phyloP scores from a whole-genome alignment of 2,329 filamentous ascomycete genomes.

The Coleophoma crateriformis region DNA sequence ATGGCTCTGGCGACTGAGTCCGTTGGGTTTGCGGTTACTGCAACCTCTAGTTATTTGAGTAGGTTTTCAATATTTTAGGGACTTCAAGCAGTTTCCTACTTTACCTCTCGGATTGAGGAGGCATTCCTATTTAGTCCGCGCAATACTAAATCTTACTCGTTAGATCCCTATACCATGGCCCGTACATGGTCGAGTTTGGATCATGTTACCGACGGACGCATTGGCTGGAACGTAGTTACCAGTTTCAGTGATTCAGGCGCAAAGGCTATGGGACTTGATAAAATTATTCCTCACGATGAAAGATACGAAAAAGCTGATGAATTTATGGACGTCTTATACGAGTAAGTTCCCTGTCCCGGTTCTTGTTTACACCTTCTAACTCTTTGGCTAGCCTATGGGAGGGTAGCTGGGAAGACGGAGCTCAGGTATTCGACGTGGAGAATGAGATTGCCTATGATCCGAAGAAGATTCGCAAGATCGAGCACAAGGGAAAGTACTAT shows the following conservation, averaged over 20 bases:
- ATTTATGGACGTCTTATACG: conserved; percentile 35
- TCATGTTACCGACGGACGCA: conserved; percentile 54
- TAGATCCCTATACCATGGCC: conserved; percentile 57
- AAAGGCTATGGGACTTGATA: conserved; percentile 53
- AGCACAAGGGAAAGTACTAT: conserved; percentile 58
- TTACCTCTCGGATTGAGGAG: background rate
- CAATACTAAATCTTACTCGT: conserved; percentile 37
- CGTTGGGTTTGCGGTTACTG: conserved; percentile 60
- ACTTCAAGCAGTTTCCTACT: no score
- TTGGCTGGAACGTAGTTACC: conserved; percentile 62
- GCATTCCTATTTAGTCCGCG: background rate
- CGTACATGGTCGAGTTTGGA: conserved; percentile 58
- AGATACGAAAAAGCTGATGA: conserved; percentile 57
- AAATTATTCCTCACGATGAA: conserved; percentile 54
- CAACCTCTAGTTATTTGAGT: conserved; percentile 51
- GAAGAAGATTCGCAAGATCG: conserved; percentile 52
- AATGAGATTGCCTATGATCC: conserved; percentile 51
- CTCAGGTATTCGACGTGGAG: conserved; percentile 51
- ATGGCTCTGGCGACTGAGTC: conserved; percentile 62
- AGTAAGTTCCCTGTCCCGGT: background rate
- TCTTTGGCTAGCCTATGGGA: conserved; percentile 53
- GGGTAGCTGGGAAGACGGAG: conserved; percentile 63
- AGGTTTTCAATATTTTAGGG: background rate
- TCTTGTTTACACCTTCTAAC: background rate
- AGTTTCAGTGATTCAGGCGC: conserved; percentile 55